Evolutionary conservation across 495 filamentous ascomycete species (phyloP).

Genomic region (Penicillium egyptiacum): DNA sequence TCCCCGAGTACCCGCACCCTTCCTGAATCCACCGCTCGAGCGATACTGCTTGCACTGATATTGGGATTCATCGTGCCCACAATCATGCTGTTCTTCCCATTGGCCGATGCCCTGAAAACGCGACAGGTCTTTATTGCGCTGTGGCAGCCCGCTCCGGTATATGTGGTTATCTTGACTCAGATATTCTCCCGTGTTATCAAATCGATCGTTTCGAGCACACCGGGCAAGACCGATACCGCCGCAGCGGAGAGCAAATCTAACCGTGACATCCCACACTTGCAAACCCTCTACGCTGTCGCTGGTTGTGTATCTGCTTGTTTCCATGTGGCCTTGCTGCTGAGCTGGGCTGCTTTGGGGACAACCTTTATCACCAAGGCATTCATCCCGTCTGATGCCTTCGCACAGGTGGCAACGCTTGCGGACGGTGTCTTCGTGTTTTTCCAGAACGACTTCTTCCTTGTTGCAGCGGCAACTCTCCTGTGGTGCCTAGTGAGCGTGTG

Average conservation of each 20-base stretch:
- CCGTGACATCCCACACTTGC: conserved; percentile 7
- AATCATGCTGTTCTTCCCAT: conserved; percentile 16
- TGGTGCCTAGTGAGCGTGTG: conserved; percentile 18
- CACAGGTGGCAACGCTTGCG: conserved; percentile 9
- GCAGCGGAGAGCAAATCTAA: not conserved
- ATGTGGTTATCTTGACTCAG: conserved; percentile 14
- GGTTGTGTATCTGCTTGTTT: conserved; percentile 17
- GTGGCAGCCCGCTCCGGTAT: conserved; percentile 20
- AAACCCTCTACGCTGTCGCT: conserved; percentile 12
- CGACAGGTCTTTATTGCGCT: conserved; percentile 15
- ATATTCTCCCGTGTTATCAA: conserved; percentile 6
- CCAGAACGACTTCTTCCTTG: conserved; percentile 23
- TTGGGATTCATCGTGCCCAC: conserved; percentile 19
- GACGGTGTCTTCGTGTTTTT: conserved; percentile 23
- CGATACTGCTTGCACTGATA: conserved; percentile 17
- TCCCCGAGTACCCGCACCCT: conserved; percentile 4
- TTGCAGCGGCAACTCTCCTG: conserved; percentile 12
- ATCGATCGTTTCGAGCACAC: not conserved
- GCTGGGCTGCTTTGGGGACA: conserved; percentile 1
- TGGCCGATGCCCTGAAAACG: not conserved
- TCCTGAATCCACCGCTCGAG: conserved; percentile 5
- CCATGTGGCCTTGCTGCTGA: conserved; percentile 12
- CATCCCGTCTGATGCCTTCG: conserved; percentile 15
- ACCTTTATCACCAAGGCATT: conserved; percentile 5
- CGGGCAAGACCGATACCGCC: not conserved